These are phyloP conservation scores for Phytophthora aleatoria DNA, from an alignment of 352 stramenopile species.

Conservation along the genomic window DNA sequence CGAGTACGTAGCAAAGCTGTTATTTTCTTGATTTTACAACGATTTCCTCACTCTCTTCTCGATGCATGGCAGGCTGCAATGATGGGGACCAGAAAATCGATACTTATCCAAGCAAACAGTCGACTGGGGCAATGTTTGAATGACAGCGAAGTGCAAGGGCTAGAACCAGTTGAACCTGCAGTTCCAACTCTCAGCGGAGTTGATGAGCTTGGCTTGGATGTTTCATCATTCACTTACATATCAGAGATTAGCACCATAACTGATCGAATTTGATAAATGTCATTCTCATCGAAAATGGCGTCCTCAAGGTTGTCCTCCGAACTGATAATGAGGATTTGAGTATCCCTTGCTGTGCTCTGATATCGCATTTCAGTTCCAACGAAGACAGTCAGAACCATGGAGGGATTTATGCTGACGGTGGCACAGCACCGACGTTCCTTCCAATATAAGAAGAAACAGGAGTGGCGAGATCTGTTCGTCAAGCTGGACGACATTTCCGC, in stretches of 20 bases:
- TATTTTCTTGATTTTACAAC: not conserved
- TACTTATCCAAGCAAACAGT: slow-evolving; percentile 19
- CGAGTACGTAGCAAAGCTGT: slow-evolving; percentile 14
- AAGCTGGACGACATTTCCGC: slow-evolving; percentile 73
- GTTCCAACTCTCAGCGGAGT: slow-evolving; percentile 46
- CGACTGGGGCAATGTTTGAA: slow-evolving; percentile 5
- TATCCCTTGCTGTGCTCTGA: not conserved
- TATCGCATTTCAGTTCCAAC: slow-evolving; percentile 2
- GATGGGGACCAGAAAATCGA: slow-evolving; percentile 17
- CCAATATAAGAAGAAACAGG: slow-evolving; percentile 29
- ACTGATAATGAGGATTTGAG: slow-evolving; percentile 6
- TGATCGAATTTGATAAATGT: not conserved
- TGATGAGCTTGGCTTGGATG: slow-evolving; percentile 55
- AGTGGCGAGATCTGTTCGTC: slow-evolving; percentile 58
- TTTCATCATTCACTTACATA: slow-evolving; percentile 63
- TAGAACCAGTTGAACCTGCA: slow-evolving; percentile 17
- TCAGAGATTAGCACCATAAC: slow-evolving; percentile 6
- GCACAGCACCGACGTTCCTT: slow-evolving; percentile 20
- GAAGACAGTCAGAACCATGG: slow-evolving; percentile 31
- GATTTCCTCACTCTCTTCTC: not conserved
- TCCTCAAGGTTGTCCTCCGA: slow-evolving; percentile 9
- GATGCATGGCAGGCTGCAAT: slow-evolving; percentile 20
- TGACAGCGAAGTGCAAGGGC: slow-evolving; percentile 8
- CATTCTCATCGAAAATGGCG: slow-evolving; percentile 14
- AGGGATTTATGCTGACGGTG: slow-evolving; percentile 51